phyloP scores from a whole-genome alignment of 1,284 basidiomycete species.

The Wallemia mellicola region DNA sequence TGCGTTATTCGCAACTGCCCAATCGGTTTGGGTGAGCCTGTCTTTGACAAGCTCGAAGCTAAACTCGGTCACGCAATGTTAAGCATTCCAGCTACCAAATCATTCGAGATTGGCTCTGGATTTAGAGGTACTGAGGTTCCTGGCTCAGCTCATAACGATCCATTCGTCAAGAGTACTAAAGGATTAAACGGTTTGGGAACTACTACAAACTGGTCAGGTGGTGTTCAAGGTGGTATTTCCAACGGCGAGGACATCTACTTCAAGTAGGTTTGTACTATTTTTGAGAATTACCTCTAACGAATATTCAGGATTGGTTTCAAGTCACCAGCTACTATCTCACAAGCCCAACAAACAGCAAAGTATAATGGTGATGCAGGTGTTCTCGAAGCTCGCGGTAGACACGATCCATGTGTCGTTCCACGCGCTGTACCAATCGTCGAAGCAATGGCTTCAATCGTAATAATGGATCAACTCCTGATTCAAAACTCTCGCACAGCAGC shows the following conservation, averaged over 20 bases:
- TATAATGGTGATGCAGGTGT: constrained; percentile 71
- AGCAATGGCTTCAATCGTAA: constrained; percentile 79
- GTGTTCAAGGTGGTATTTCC: constrained; percentile 88
- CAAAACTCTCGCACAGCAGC: constrained; percentile 53
- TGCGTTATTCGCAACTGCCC: constrained; percentile 81
- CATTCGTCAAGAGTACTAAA: constrained; percentile 37
- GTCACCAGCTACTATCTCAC: constrained; percentile 89
- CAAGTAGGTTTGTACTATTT: constrained; percentile 25
- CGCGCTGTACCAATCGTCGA: constrained; percentile 95
- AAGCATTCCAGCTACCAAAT: constrained; percentile 93
- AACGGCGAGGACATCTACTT: constrained; percentile 98
- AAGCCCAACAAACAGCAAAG: constrained; percentile 61
- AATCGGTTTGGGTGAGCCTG: constrained; percentile 76
- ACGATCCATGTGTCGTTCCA: constrained; percentile 94
- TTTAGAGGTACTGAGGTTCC: constrained; percentile 88
- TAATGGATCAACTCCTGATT: constrained; percentile 59
- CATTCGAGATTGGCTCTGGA: constrained; percentile 89
- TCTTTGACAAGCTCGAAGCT: constrained; percentile 97
- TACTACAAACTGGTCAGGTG: constrained; percentile 80
- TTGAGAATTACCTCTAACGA: neutral
- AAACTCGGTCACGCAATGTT: constrained; percentile 92
- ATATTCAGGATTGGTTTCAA: constrained; percentile 65
- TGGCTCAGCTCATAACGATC: constrained; percentile 77
- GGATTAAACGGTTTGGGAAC: constrained; percentile 39
- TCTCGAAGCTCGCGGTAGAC: constrained; percentile 67